These are phyloP conservation scores for Xylaria hypoxylon DNA, from an alignment of 2,329 filamentous ascomycete species.

Conservation along the genomic window DNA sequence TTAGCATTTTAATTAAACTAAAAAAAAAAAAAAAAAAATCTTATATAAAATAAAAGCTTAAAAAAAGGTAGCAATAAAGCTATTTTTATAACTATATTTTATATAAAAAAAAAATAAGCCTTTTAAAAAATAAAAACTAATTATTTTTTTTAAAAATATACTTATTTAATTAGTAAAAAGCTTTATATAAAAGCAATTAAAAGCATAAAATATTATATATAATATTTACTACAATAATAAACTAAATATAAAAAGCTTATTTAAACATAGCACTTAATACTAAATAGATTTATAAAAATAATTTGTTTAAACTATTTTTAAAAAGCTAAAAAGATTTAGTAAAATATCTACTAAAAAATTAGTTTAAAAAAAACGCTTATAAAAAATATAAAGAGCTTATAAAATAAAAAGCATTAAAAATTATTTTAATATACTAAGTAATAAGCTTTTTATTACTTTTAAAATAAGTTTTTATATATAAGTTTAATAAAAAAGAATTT, in stretches of 20 bases:
- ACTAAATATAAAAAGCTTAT: slow-evolving; percentile 2
- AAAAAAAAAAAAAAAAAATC: background rate
- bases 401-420: background rate
- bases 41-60: background rate
- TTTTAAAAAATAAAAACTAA: slow-evolving; percentile 1
- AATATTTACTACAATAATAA: slow-evolving; percentile 2
- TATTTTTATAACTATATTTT: slow-evolving; percentile 2
- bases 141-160: background rate
- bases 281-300: background rate
- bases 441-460: background rate
- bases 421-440: background rate
- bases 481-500: slow-evolving; percentile 5
- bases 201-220: slow-evolving; percentile 5
- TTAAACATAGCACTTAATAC: background rate
- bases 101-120: background rate
- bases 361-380: background rate
- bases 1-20: background rate
- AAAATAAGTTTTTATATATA: slow-evolving; percentile 15
- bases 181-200: slow-evolving; percentile 2
- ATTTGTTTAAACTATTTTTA: background rate
- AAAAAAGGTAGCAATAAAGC: background rate
- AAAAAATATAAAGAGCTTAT: background rate
- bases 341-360: background rate
- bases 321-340: background rate
- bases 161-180: slow-evolving; percentile 5